Percentiles rank a stretch among this genome's conserved stretches.
These are phyloP conservation scores for Nicotiana undulata DNA, from an alignment of 257 asterid genomes.

Conservation along the genomic window DNA sequence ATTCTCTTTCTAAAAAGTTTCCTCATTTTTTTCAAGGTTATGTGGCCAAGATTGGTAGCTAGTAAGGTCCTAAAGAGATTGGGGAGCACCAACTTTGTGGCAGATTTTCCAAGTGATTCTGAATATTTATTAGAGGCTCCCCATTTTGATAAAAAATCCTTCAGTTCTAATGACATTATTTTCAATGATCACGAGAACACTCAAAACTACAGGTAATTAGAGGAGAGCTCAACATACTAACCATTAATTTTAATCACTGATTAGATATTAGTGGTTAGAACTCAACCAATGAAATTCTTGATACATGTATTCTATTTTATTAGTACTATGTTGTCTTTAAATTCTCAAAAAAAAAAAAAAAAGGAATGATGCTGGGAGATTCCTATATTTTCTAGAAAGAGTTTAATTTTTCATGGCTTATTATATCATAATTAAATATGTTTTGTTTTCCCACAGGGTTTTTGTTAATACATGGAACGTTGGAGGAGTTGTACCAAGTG, in stretches of 20 bases:
- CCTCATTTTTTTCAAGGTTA: slow-evolving; percentile 19
- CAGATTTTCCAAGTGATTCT: slow-evolving; percentile 35
- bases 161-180: slow-evolving; percentile 12
- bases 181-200: slow-evolving; percentile 1
- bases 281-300: background rate
- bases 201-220: slow-evolving; percentile 31
- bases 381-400: too few species aligned
- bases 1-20: background rate
- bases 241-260: background rate
- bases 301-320: background rate
- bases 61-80: slow-evolving; percentile 43
- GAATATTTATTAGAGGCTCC: slow-evolving; percentile 21
- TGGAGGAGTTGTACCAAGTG: slow-evolving; percentile 35
- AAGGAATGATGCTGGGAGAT: background rate
- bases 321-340: background rate
- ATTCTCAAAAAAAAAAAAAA: background rate
- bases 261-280: background rate
- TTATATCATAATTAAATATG: too few species aligned
- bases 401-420: background rate
- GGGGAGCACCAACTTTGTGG: slow-evolving; percentile 44
- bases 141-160: slow-evolving; percentile 18
- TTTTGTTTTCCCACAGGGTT: slow-evolving; percentile 15
- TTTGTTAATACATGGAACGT: slow-evolving; percentile 45
- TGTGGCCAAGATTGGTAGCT: slow-evolving; percentile 65
- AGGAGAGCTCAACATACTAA: background rate